phyloP scores from a whole-genome alignment of 1,284 basidiomycete species.

The Neonothopanus nambi region DNA sequence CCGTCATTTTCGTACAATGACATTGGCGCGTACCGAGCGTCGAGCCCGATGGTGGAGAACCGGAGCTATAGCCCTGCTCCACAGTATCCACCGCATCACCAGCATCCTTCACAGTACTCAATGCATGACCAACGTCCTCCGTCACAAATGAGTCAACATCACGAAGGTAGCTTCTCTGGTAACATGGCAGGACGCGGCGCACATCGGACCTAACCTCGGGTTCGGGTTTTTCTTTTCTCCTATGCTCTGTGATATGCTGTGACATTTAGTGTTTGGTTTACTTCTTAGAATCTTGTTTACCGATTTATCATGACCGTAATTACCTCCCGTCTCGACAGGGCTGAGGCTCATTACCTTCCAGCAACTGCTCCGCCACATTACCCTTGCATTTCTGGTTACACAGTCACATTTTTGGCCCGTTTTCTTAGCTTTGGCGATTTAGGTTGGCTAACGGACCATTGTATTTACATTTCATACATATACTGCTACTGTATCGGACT shows the following conservation, averaged over 20 bases:
- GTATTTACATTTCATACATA: conserved; percentile 1
- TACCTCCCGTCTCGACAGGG: not conserved
- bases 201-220: conserved; percentile 26
- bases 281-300: not conserved
- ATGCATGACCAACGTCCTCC: conserved; percentile 4
- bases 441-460: not conserved
- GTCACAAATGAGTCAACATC: conserved; percentile 26
- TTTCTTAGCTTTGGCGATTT: not conserved
- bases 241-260: conserved; percentile 1
- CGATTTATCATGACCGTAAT: no score
- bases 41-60: conserved; percentile 5
- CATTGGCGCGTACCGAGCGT: conserved; percentile 4
- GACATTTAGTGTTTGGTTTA: not conserved
- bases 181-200: conserved; percentile 46
- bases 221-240: not conserved
- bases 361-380: not conserved
- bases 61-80: conserved; percentile 9
- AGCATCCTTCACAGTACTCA: conserved; percentile 11
- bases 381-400: not conserved
- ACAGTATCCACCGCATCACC: conserved; percentile 20
- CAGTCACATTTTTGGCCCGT: not conserved
- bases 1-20: conserved; percentile 1
- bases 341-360: not conserved
- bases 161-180: conserved; percentile 24
- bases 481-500: conserved; percentile 5